These are phyloP conservation scores for Pleoardoris graminearum DNA, from an alignment of 2,329 filamentous ascomycete species.

Conservation along the genomic window DNA sequence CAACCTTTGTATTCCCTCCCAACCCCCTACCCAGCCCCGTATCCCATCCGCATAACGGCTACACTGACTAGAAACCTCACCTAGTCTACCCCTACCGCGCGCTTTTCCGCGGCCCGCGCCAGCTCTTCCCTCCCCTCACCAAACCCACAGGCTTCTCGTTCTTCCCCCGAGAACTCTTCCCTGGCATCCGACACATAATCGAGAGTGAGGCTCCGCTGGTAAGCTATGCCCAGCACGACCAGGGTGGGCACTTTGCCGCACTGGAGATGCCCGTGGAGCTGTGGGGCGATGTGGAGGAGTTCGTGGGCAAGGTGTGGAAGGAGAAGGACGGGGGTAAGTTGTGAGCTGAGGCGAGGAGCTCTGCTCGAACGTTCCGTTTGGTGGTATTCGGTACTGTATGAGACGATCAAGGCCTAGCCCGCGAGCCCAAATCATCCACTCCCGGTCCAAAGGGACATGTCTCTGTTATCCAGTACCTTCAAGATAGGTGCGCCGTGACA, in stretches of 20 bases:
- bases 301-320: slow-evolving; percentile 45
- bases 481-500: too few species aligned
- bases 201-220: slow-evolving; percentile 46
- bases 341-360: too few species aligned
- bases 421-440: too few species aligned
- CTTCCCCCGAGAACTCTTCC: slow-evolving; percentile 50
- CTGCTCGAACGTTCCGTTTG: too few species aligned
- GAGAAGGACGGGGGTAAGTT: not conserved
- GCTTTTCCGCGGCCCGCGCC: slow-evolving; percentile 18
- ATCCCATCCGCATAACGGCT: too few species aligned
- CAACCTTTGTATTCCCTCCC: too few species aligned
- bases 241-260: slow-evolving; percentile 60
- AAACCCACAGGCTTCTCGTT: slow-evolving; percentile 52
- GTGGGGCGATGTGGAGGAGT: slow-evolving; percentile 52
- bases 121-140: not conserved
- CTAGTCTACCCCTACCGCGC: slow-evolving; percentile 54
- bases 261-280: slow-evolving; percentile 51
- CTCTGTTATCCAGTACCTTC: not conserved
- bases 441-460: too few species aligned
- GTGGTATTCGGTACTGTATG: not conserved
- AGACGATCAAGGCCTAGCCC: too few species aligned
- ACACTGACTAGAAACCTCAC: not conserved
- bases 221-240: slow-evolving; percentile 43
- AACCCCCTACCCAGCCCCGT: too few species aligned
- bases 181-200: slow-evolving; percentile 44